Base-by-base conservation (phyloP, 495 filamentous ascomycete species). In the Platismatia glauca region DNA sequence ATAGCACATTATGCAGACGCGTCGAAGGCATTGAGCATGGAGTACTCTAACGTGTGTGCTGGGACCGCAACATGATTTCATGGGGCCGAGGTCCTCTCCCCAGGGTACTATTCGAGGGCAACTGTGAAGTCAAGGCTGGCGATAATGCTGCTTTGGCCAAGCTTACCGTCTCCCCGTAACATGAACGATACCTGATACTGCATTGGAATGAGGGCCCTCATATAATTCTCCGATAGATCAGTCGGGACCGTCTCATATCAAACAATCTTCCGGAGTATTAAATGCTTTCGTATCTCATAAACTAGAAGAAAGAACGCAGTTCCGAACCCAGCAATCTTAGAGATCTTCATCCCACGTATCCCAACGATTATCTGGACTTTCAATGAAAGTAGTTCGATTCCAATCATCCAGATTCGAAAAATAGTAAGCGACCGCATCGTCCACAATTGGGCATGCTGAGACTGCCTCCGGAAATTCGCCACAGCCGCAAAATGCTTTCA, bases 381-480 rank as follows among this genome's bases (percentile, higher is more conserved):
- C 1, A 38, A 70, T 29, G 29, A 60, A 71, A 20, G 55, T 70
- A 33, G 62, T 57, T 46, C 69, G 55, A 33, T 50, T 55, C 67
- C 67, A 72, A 41, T 68, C 66, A 18, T 72, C 65, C 41, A 71
- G 27, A 52, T 71, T 72, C n/a, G 69, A 69, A 41, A 72, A 71
- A 38, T 68, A 67, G 38, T 65, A 48, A 33, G 67, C 35, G 43
- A 27, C 67, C 15, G 58, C 69, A 59, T 72, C 63, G 8, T 67
- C 63, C n/a, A 64, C 58, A 31, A 38, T 29, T 15, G 58, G 12
- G 34, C 65, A 67, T 55, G 29, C 61, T 15, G 31, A 15, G 57
- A 41, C 15, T 11, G 61, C 58, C 1, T 53, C 53, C 15, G 33
- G 46, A 55, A 71, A 67, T 20, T 33, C 18, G 53, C 71, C 69